Base-by-base conservation (phyloP, 345 rosid genomes). In the Eucalyptus coolabah region DNA sequence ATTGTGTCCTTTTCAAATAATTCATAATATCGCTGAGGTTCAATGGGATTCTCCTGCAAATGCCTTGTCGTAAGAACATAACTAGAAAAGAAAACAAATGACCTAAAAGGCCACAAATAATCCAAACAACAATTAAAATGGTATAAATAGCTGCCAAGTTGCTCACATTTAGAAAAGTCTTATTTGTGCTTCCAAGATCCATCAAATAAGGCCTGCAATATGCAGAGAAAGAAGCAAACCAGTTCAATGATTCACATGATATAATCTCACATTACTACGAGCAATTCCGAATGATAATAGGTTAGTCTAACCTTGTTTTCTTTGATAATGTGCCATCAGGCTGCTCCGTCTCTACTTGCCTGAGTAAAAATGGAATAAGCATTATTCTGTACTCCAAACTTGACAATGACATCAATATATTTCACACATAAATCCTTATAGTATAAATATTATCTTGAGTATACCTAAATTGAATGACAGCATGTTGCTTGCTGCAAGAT, bases 401-500 rank as follows among this genome's bases (percentile, higher is more conserved):
- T 32, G 28, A 49, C 15, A 86, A 86, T 17, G 53, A 85, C 34
- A 86, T 17, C 50, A 50, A 86, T 86, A 86, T 14, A 72, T 72
- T 37, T 72, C 12, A 21, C 45, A 72, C 24, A 23, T 21, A 72
- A 72, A 37, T 11, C 47, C 85, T 40, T 77, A 40, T 40, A 77
- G 45, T 40, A 40, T 23, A 77, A 77, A 23, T 12, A 37, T 77
- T 40, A 40, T 40, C 47, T 21, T 77, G 85, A 54, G 69, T 65
- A 91, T 93, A 97, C 99, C 98, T 92, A 91, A 92, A 98, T 89
- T 97, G 99, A 90, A 98, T 94, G 89, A 98, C 97, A 63, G 99
- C 99, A 93, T 98, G 99, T 87, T 98, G 99, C 92, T 98, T 98
- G 99, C 99, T 98, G 92, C 99, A 97, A 72, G 99, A 98, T 83